Evolutionary conservation across 2,329 filamentous ascomycete species (phyloP), one percentile per base, ranked within the genome.

Genomic region (Alternaria longipes): DNA sequence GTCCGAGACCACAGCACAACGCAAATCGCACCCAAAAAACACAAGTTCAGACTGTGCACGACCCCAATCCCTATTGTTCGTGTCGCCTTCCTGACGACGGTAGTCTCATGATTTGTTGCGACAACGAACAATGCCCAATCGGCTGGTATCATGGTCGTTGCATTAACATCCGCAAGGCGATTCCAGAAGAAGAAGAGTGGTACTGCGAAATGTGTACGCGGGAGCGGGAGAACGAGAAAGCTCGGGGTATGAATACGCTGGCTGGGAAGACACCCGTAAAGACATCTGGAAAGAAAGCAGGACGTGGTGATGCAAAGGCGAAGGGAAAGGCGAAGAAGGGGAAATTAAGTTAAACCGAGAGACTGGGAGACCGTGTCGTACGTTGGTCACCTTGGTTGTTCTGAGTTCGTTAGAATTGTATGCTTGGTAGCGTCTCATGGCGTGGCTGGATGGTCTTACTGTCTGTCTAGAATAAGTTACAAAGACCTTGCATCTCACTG

Each of bases 111-210:
- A 30, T 65, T n/a, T 28, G 12, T 4, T 65, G 63, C 26, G 60
- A 61, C 1, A 58, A 57, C 8, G 34, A 56, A 3, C n/a, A 36
- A 12, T 63, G 60, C 28, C 34, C 46, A 1, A 24, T 61, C 1
- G 26, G 53, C 0, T 63, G 60, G 63, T 61, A 56, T 45, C 63
- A 63, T 8, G 54, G 28, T 4, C 34, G 20, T 22, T 65, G 63
- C 22, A 36, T 65, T 4, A 32, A 42, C 9, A 18, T 65, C n/a
- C 8, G n/a, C 2, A 8, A 26, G 9, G 22, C 55, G 6, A 36
- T 53, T 1, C 26, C 42, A 6, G 38, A 46, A 18, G 45, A 38
- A 2, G 6, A 36, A 30, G n/a, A 36, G 12, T 64, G 62, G 62
- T 44, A 49, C 4, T 62, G 62, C 24, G 30, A 18, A 2, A 18